These are phyloP conservation scores for Citrullus amarus DNA, from an alignment of 306 rosid species.

Conservation along the genomic window DNA sequence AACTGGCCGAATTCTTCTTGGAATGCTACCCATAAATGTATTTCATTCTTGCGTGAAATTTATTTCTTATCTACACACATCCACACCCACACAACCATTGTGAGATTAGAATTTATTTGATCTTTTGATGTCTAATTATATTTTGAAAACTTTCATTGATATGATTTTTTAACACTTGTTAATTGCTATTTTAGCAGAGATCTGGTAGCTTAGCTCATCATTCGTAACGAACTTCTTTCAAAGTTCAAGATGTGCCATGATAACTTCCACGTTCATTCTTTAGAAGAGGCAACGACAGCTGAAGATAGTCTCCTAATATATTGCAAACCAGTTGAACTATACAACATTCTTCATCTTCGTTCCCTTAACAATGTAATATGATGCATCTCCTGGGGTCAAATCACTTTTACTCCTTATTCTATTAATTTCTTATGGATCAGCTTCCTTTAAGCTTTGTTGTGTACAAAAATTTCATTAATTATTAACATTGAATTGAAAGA, in stretches of 20 bases:
- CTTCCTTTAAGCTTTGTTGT: background rate
- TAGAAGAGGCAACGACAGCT: conserved; percentile 52
- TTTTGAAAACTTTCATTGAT: background rate
- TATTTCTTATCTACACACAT: background rate
- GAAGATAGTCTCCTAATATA: conserved; percentile 82
- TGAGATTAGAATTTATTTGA: background rate
- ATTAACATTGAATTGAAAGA: background rate
- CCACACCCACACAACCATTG: background rate
- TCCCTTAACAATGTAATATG: conserved; percentile 52
- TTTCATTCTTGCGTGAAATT: background rate
- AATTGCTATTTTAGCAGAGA: background rate
- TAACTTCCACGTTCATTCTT: conserved; percentile 48
- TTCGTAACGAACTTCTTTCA: background rate
- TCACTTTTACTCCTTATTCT: background rate
- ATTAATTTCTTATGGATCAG: background rate
- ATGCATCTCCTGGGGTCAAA: background rate
- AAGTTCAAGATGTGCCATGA: conserved; percentile 65
- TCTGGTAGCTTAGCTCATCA: conserved; percentile 2
- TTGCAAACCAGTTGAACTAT: conserved; percentile 95
- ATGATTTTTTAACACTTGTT: background rate
- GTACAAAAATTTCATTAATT: background rate
- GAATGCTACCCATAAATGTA: background rate
- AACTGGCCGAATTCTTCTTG: background rate
- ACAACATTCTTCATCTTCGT: conserved; percentile 83
- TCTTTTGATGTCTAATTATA: background rate